Percentiles rank a stretch among this genome's conserved stretches.
phyloP scores from a whole-genome alignment of 805 yeast species.

The Saturnispora silvae region DNA sequence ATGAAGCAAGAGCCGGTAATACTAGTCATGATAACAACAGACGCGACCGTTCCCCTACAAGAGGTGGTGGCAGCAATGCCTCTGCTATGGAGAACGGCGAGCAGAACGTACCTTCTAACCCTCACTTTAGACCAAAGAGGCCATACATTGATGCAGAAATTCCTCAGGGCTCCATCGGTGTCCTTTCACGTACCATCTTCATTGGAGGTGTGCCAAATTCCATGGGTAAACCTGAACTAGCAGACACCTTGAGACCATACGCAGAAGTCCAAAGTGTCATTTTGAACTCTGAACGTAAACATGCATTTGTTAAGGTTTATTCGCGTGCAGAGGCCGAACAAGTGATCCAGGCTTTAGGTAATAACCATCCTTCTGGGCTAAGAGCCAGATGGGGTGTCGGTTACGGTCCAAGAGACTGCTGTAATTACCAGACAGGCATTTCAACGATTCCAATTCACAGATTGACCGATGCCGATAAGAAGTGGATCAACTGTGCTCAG shows the following conservation, averaged over 20 bases:
- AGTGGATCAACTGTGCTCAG: constrained; percentile 83
- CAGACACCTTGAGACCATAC: constrained; percentile 63
- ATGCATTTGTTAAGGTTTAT: constrained; percentile 91
- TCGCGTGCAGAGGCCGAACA: constrained; percentile 86
- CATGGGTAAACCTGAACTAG: constrained; percentile 68
- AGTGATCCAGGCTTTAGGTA: constrained; percentile 57
- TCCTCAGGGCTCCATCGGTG: constrained; percentile 73
- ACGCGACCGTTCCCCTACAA: constrained; percentile 45
- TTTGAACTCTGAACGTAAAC: constrained; percentile 79
- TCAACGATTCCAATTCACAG: constrained; percentile 80
- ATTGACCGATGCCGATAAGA: constrained; percentile 85
- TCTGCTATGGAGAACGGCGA: constrained; percentile 42
- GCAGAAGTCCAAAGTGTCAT: constrained; percentile 91
- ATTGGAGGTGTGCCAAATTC: constrained; percentile 85
- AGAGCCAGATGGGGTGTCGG: constrained; percentile 99
- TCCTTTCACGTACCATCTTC: constrained; percentile 80
- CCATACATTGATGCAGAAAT: constrained; percentile 60
- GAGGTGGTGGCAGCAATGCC: constrained; percentile 10
- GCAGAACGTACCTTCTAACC: constrained; percentile 56
- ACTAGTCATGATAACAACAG: constrained; percentile 25
- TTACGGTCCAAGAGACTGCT: constrained; percentile 96
- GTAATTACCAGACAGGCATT: constrained; percentile 85
- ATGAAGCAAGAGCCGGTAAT: constrained; percentile 12
- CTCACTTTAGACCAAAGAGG: constrained; percentile 67
- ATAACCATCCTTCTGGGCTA: constrained; percentile 52